Conservation (phyloP, 2,329 filamentous ascomycete species). For the Cercospora sp. region DNA sequence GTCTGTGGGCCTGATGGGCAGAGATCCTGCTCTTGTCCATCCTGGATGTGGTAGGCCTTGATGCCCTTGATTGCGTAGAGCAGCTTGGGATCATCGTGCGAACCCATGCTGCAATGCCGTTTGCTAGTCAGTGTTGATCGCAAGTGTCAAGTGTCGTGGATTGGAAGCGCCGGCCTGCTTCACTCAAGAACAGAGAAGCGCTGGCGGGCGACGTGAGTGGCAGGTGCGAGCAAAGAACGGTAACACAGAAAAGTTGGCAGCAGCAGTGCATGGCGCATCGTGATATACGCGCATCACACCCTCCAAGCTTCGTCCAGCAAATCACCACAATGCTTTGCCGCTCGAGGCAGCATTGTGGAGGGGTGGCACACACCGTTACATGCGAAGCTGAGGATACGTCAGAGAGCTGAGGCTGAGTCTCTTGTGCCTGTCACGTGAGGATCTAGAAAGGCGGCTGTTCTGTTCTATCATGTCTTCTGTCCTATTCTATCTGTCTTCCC, state of each 20-base stretch:
- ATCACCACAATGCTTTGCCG: slow-evolving; percentile 12
- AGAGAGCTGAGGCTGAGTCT: slow-evolving; percentile 1
- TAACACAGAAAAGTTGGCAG: slow-evolving; percentile 11
- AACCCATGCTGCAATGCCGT: slow-evolving; percentile 45
- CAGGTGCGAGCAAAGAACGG: not conserved
- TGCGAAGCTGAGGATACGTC: slow-evolving; percentile 7
- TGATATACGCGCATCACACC: not conserved
- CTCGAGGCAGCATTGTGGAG: slow-evolving; percentile 8
- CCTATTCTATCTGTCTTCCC: not conserved
- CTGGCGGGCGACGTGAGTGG: not conserved
- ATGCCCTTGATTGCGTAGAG: slow-evolving; percentile 73
- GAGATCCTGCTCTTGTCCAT: slow-evolving; percentile 80
- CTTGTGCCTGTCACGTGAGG: not conserved
- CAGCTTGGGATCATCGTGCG: slow-evolving; percentile 57
- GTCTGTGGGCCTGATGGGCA: slow-evolving; percentile 87
- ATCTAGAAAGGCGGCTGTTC: not conserved
- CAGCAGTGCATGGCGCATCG: slow-evolving; percentile 6
- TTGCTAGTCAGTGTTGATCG: not conserved
- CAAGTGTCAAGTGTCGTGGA: not conserved
- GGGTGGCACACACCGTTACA: slow-evolving; percentile 2
- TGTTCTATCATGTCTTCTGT: not conserved
- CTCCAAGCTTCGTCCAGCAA: slow-evolving; percentile 5
- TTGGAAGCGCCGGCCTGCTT: not conserved
- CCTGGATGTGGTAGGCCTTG: slow-evolving; percentile 83
- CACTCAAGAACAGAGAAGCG: not conserved